Evolutionary conservation across 2,329 filamentous ascomycete genomes (phyloP).

Genomic region (Geosmithia flava): DNA sequence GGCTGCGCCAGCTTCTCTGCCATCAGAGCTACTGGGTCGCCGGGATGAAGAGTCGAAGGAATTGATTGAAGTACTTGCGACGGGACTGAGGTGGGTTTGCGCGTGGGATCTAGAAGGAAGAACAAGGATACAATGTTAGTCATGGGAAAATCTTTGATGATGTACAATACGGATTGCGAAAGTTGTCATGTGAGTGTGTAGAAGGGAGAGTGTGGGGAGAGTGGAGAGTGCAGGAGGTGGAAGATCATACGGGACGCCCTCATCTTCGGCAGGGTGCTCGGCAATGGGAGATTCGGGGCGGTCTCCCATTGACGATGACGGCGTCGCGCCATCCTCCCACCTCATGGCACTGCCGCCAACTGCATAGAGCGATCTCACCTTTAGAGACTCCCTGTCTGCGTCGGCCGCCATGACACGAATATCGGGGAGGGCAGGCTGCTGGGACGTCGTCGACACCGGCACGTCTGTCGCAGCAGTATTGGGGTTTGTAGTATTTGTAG

Average conservation of each 20-base stretch:
- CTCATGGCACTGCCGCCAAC: slow-evolving; percentile 38
- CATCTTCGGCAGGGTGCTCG: slow-evolving; percentile 38
- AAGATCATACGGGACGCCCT: slow-evolving; percentile 41
- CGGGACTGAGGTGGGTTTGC: slow-evolving; percentile 14
- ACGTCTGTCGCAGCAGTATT: neutral
- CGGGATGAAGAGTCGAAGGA: slow-evolving; percentile 31
- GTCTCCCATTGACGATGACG: slow-evolving; percentile 5
- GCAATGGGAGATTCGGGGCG: slow-evolving; percentile 28
- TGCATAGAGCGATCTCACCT: slow-evolving; percentile 55
- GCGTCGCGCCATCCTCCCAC: slow-evolving; percentile 33
- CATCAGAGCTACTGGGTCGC: slow-evolving; percentile 1
- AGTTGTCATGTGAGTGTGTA: neutral
- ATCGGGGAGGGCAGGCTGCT: slow-evolving; percentile 22
- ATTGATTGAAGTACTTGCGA: slow-evolving; percentile 19
- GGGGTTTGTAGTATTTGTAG: neutral
- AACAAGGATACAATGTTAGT: slow-evolving; percentile 12
- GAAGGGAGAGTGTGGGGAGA: neutral
- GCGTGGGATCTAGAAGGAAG: slow-evolving; percentile 10
- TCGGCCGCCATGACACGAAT: slow-evolving; percentile 41
- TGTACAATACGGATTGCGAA: neutral
- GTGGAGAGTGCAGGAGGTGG: slow-evolving; percentile 8
- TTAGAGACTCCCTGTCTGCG: slow-evolving; percentile 51
- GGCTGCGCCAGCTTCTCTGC: slow-evolving; percentile 3
- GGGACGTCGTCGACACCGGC: slow-evolving; percentile 2
- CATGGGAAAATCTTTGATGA: neutral